Conservation (phyloP, 352 stramenopile species). For the Globisporangium nagaii region DNA sequence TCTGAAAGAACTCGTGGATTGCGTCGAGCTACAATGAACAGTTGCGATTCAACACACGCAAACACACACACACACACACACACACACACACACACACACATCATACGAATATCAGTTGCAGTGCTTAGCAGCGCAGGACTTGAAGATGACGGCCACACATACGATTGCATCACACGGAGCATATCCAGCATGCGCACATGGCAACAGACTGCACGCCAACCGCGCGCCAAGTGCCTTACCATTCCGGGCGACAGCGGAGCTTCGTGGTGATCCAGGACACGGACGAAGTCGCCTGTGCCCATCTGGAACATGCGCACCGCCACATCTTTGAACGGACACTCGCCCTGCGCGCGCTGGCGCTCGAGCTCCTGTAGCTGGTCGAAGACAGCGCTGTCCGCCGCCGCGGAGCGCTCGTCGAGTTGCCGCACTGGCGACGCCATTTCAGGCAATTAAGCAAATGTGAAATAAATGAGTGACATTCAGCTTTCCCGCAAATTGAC, state of each 20-base stretch:
- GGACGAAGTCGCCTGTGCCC: constrained; percentile 38
- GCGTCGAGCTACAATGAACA: constrained; percentile 9
- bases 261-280: constrained; percentile 49
- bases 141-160: no score
- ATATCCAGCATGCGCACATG: background rate
- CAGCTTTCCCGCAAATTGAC: no score
- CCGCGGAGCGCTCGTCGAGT: background rate
- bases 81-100: background rate
- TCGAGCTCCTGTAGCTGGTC: constrained; percentile 26
- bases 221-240: constrained; percentile 32
- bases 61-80: background rate
- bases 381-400: constrained; percentile 12
- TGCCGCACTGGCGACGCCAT: background rate
- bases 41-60: background rate
- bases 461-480: no score
- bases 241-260: constrained; percentile 47
- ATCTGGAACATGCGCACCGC: constrained; percentile 5
- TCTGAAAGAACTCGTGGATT: constrained; percentile 10
- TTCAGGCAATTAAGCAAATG: background rate
- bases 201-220: background rate
- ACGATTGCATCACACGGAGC: background rate
- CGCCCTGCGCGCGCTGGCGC: constrained; percentile 19
- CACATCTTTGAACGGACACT: constrained; percentile 9
- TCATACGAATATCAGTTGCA: background rate
- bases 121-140: no score